Base-by-base conservation (phyloP, 306 rosid genomes). In the Glycyrrhiza uralensis region DNA sequence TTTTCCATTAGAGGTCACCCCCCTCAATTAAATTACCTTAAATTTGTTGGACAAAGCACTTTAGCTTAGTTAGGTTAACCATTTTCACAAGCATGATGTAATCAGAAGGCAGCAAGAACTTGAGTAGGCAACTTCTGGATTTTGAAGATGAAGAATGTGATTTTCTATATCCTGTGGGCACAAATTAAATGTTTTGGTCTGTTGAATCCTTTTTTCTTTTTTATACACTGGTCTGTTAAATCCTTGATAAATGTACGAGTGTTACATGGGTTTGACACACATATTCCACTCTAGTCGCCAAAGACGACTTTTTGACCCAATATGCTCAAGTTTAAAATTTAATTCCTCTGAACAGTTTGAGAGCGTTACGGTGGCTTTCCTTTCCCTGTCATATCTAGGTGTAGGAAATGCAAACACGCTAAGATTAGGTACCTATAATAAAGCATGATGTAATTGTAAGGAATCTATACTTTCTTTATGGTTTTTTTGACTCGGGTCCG, bases 281-380 rank as follows among this genome's bases (percentile, higher is more conserved):
- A n/a, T n/a, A n/a, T n/a, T n/a, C n/a, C n/a, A n/a, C n/a, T n/a
- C 23, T 6, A 50, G 68, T 54, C 20, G 80, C 73, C 80, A 66
- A 54, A 20, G 24, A 19, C 32, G 80, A 76, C 80, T 54, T 55
- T 75, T 28, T 18, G 57, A 54, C 15, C 18, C 55, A 50, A 61
- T 13, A 2, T 41, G 28, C n/a, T 13, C 6, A 45, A 1, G 17
- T n/a, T 45, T 57, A 36, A 46, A 61, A 59, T 30, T 14, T 12
- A 44, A 42, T 58, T 58, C 26, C 29, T 47, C 33, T 10, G 0
- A 29, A 30, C 41, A 5, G 76, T 70, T 38, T 26, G 23, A 2
- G n/a, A 17, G 33, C 6, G 45, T 23, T 41, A 7, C 19, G 0
- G 4, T 38, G 20, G 10, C 41, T 57, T 57, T 18, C 56, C 7